A percentile compares a stretch with the other conserved stretches of the same genome.
These are phyloP conservation scores for Meyerozyma carpophila DNA, from an alignment of 1,139 yeast genomes.

Conservation along the genomic window DNA sequence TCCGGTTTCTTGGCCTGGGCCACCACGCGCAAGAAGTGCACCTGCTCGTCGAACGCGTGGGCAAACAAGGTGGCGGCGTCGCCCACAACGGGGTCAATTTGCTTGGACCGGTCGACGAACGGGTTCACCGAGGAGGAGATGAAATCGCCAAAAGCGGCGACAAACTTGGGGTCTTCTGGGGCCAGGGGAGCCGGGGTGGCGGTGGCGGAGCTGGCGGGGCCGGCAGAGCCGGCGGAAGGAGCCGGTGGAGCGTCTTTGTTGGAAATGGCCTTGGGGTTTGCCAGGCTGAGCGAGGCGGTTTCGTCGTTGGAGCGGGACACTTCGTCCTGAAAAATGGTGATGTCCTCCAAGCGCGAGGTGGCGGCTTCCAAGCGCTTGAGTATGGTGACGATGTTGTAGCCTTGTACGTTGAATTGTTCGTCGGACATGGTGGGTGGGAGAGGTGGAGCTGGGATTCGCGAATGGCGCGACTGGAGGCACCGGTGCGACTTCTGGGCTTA, in stretches of 20 bases:
- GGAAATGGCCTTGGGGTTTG: no score
- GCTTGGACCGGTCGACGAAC: slow-evolving; percentile 50
- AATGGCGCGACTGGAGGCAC: no score
- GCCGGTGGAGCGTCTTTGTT: no score
- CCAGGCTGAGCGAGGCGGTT: no score
- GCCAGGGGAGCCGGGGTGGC: slow-evolving; percentile 9
- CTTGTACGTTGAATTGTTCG: slow-evolving; percentile 59
- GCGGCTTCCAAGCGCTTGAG: slow-evolving; percentile 89
- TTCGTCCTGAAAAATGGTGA: slow-evolving; percentile 73
- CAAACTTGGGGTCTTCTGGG: slow-evolving; percentile 32
- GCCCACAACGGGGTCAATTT: slow-evolving; percentile 59
- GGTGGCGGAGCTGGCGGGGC: slow-evolving; percentile 1
- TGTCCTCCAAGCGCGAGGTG: slow-evolving; percentile 85
- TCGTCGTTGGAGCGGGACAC: slow-evolving; percentile 9
- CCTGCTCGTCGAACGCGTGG: slow-evolving; percentile 58
- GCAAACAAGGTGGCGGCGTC: slow-evolving; percentile 54
- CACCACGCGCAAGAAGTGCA: slow-evolving; percentile 55
- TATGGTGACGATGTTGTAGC: slow-evolving; percentile 75
- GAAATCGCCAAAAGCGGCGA: slow-evolving; percentile 50
- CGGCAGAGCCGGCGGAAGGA: background rate
- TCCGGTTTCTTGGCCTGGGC: slow-evolving; percentile 62
- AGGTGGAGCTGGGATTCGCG: background rate
- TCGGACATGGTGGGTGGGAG: slow-evolving; percentile 20
- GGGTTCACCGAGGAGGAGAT: slow-evolving; percentile 53
- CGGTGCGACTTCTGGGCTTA: no score